phyloP scores from a whole-genome alignment of 352 stramenopile genomes.

The Pythium vanterpoolii region DNA sequence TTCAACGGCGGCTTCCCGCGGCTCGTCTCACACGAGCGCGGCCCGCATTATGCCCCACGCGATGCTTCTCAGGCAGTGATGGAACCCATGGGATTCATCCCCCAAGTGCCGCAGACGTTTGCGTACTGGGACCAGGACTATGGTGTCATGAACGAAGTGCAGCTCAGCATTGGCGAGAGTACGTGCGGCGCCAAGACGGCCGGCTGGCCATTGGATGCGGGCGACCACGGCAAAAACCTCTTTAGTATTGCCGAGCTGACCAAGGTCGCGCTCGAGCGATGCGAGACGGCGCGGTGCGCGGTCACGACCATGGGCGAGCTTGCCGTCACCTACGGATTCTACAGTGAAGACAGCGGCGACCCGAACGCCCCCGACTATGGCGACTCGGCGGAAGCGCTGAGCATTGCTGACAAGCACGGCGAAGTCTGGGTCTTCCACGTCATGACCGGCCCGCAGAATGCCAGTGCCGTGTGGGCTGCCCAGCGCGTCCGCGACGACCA shows the following conservation, averaged over 20 bases:
- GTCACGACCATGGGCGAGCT: constrained; percentile 91
- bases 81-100: constrained; percentile 61
- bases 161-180: constrained; percentile 74
- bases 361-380: constrained; percentile 50
- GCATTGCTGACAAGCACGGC: constrained; percentile 78
- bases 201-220: constrained; percentile 47
- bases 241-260: constrained; percentile 87
- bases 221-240: constrained; percentile 79
- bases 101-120: constrained; percentile 53
- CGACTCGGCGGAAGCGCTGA: constrained; percentile 83
- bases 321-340: constrained; percentile 92
- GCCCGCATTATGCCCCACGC: no score
- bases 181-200: constrained; percentile 64
- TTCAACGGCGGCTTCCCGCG: no score
- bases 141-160: constrained; percentile 79
- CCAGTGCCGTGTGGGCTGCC: constrained; percentile 90
- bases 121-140: constrained; percentile 76
- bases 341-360: constrained; percentile 79
- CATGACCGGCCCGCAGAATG: constrained; percentile 83
- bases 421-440: constrained; percentile 96
- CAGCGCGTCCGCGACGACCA: constrained; percentile 90
- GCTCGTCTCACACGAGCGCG: no score
- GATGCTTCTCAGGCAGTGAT: no score
- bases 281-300: constrained; percentile 69
- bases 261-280: constrained; percentile 82